Evolutionary conservation across 2,329 filamentous ascomycete genomes (phyloP).

Genomic region (Knoxdaviesia proteae): DNA sequence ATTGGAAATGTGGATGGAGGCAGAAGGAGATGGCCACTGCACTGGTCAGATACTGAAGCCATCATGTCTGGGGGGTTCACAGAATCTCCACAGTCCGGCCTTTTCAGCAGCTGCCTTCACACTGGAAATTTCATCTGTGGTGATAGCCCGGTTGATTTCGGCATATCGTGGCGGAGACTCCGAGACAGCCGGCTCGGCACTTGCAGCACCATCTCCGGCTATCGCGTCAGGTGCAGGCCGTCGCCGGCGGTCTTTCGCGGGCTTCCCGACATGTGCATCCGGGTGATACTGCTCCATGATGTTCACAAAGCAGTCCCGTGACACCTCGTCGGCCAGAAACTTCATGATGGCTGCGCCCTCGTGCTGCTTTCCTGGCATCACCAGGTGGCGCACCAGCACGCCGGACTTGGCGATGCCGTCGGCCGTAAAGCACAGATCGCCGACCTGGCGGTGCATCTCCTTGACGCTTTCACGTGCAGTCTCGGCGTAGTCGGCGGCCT

Average conservation of each 20-base stretch:
- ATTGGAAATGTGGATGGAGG: not conserved
- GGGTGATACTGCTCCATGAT: constrained; percentile 83
- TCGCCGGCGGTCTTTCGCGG: constrained; percentile 17
- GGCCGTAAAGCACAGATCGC: constrained; percentile 60
- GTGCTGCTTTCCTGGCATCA: constrained; percentile 63
- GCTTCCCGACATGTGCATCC: constrained; percentile 61
- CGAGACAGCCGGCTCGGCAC: too few species aligned
- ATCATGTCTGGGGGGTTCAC: constrained; percentile 35
- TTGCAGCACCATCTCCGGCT: constrained; percentile 13
- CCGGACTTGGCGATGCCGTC: constrained; percentile 68
- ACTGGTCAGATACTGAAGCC: constrained; percentile 26
- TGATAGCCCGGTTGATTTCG: constrained; percentile 59
- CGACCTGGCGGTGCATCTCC: constrained; percentile 64
- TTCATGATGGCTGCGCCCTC: constrained; percentile 56
- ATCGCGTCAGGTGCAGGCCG: constrained; percentile 11
- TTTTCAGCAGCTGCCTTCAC: constrained; percentile 47
- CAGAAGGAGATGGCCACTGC: not conserved
- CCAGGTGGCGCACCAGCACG: constrained; percentile 55
- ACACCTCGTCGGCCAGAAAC: constrained; percentile 55
- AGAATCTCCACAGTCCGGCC: constrained; percentile 61
- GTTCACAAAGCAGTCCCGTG: constrained; percentile 57
- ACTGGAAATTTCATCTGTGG: constrained; percentile 38
- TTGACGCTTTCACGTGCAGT: constrained; percentile 58
- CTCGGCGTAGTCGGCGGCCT: constrained; percentile 54
- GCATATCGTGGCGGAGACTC: constrained; percentile 32